Evolutionary conservation across 495 filamentous ascomycete species (phyloP).

Genomic region (Poronia punctata): DNA sequence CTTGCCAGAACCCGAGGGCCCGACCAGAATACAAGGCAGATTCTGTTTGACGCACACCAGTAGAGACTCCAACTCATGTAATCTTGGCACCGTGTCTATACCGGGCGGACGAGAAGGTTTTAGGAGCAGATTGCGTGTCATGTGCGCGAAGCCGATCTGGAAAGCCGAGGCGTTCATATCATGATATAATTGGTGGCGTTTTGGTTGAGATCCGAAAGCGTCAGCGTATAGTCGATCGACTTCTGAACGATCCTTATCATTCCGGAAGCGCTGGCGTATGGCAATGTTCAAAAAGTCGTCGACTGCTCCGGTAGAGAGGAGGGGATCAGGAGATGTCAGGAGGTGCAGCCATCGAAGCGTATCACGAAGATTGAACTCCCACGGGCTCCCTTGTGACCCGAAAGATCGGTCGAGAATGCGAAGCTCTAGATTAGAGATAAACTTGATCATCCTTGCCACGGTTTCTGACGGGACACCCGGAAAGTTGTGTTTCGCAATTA

Average conservation of each 20-base stretch:
- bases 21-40: slow-evolving; percentile 84
- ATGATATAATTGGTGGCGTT: slow-evolving; percentile 59
- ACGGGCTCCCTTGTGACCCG: slow-evolving; percentile 77
- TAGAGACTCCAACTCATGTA: slow-evolving; percentile 72
- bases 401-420: slow-evolving; percentile 61
- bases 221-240: slow-evolving; percentile 56
- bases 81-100: slow-evolving; percentile 50
- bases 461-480: slow-evolving; percentile 49
- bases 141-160: slow-evolving; percentile 72
- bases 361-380: slow-evolving; percentile 97
- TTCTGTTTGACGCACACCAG: slow-evolving; percentile 79
- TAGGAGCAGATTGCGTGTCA: slow-evolving; percentile 51
- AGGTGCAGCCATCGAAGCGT: slow-evolving; percentile 83
- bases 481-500: slow-evolving; percentile 74
- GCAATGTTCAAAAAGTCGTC: slow-evolving; percentile 73
- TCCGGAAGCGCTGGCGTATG: slow-evolving; percentile 84
- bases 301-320: slow-evolving; percentile 46
- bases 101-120: slow-evolving; percentile 49
- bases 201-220: slow-evolving; percentile 28
- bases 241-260: slow-evolving; percentile 52
- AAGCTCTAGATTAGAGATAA: slow-evolving; percentile 69
- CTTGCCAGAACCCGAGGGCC: slow-evolving; percentile 81
- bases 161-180: slow-evolving; percentile 39
- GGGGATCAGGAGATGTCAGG: slow-evolving; percentile 46
- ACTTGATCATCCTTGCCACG: slow-evolving; percentile 61